A percentile compares a stretch with the other conserved stretches of the same genome.
phyloP scores from a whole-genome alignment of 1,284 basidiomycete species.

The Fomitopsis betulina region DNA sequence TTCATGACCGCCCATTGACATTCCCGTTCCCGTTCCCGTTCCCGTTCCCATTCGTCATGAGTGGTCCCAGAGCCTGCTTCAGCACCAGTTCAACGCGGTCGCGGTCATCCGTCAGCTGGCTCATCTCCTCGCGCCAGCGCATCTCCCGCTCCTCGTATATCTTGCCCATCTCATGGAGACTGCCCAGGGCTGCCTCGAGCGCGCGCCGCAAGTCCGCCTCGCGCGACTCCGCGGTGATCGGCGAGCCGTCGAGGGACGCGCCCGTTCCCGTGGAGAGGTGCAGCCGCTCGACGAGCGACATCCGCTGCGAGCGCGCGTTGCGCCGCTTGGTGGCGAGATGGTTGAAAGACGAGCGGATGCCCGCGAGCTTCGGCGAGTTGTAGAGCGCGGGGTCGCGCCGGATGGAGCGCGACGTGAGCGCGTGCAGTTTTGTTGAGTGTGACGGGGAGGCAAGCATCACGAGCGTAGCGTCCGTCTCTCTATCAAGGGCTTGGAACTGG shows the following conservation, averaged over 20 bases:
- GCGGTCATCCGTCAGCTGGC: conserved; percentile 57
- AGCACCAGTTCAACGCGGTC: conserved; percentile 61
- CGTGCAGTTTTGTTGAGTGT: conserved; percentile 58
- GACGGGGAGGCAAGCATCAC: conserved; percentile 69
- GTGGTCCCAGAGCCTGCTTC: conserved; percentile 53
- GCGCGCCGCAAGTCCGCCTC: conserved; percentile 63
- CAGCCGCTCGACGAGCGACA: conserved; percentile 56
- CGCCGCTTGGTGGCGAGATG: conserved; percentile 56
- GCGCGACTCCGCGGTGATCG: conserved; percentile 43
- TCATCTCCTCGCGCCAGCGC: conserved; percentile 68
- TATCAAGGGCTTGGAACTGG: conserved; percentile 73
- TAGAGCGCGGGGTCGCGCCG: conserved; percentile 46
- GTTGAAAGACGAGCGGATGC: conserved; percentile 52
- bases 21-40: conserved; percentile 1
- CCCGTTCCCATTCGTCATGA: conserved; percentile 13
- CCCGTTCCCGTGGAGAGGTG: conserved; percentile 30
- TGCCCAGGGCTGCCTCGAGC: conserved; percentile 59
- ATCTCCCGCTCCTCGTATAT: conserved; percentile 66
- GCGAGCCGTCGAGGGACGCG: conserved; percentile 48
- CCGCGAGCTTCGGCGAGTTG: conserved; percentile 44
- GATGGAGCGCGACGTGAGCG: conserved; percentile 61
- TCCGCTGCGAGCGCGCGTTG: conserved; percentile 40
- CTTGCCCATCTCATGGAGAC: conserved; percentile 51
- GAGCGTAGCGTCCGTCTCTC: conserved; percentile 75
- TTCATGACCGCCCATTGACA: conserved; percentile 2